Base-by-base conservation (phyloP, 2,329 filamentous ascomycete species). In the Acrodontium crateriforme region DNA sequence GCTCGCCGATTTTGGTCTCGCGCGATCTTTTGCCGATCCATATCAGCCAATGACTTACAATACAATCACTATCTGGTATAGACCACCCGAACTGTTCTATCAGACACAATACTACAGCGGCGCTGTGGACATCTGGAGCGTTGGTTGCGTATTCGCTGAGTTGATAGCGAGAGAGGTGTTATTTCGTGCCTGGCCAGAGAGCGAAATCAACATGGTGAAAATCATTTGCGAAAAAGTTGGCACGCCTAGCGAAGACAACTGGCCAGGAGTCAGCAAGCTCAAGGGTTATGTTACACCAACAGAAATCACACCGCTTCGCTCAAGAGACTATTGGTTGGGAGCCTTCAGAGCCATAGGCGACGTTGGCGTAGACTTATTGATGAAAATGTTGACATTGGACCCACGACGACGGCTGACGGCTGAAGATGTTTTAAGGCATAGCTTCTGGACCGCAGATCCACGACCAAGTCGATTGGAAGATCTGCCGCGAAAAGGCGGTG, bases 31-130 rank as follows among this genome's bases (percentile, higher is more conserved):
- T 53, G 78, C 83, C 6, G 89, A 98, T 53, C 87, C 89, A 0
- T 81, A 84, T 46, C 42, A 46, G 17, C 68, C 69, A 42, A 98
- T 98, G 89, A 94, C 87, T 2, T 74, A 76, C 47, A 84, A 89
- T 47, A 87, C 94, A 39, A 92, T 98, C 53, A 98, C 89, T 11
- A 74, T 84, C 39, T 98, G 89, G 84, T 98, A 95, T 61, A 71
- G 87, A 1, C 85, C 89, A 1, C 85, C 85, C 1, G 89, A 98
- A 62, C 69, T 98, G 13, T 74, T 95, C 38, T 94, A 87, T 49
- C 84, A 85, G 33, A 83, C 84, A 2, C 71, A 74, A 32, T 81
- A 89, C 58, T 98, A 98, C 60, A 76, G 75, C 23, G 84, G 84
- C 14, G 80, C 78, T 5, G 89, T 94, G 12, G 89, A 98, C 52